phyloP scores from a whole-genome alignment of 2,329 filamentous ascomycete genomes.

The Hawksworthiomyces lignivorus region DNA sequence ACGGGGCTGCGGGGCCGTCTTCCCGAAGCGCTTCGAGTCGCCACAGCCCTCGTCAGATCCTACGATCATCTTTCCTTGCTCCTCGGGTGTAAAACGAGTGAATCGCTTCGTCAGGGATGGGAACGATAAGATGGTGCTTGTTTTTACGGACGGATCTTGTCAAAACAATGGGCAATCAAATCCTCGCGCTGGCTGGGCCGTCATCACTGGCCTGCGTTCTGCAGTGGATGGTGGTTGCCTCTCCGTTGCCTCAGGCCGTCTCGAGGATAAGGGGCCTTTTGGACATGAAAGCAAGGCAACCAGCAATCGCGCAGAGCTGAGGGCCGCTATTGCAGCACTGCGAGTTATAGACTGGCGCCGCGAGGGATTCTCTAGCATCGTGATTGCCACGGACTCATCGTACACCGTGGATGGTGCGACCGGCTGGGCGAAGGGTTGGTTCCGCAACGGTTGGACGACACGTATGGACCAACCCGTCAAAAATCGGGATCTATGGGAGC shows the following conservation, averaged over 20 bases:
- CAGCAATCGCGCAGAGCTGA: slow-evolving; percentile 47
- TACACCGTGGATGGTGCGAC: slow-evolving; percentile 42
- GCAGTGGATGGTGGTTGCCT: slow-evolving; percentile 8
- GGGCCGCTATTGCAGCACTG: slow-evolving; percentile 45
- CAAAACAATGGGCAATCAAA: slow-evolving; percentile 23
- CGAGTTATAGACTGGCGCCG: slow-evolving; percentile 33
- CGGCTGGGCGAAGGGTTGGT: slow-evolving; percentile 34
- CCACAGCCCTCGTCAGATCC: too few relatives aligned
- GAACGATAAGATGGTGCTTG: background rate
- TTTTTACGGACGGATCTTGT: slow-evolving; percentile 27
- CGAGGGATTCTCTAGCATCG: slow-evolving; percentile 33
- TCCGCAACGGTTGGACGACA: slow-evolving; percentile 36
- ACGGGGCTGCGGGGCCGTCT: too few relatives aligned
- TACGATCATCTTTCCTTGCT: slow-evolving; percentile 24
- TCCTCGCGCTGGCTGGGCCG: slow-evolving; percentile 20
- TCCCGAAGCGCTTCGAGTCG: too few relatives aligned
- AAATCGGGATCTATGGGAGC: slow-evolving; percentile 46
- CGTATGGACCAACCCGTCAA: slow-evolving; percentile 27
- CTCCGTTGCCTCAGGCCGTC: slow-evolving; percentile 19
- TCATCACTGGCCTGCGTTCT: slow-evolving; percentile 29
- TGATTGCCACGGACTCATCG: slow-evolving; percentile 47
- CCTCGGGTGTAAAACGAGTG: background rate
- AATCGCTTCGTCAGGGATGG: background rate
- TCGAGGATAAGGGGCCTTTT: slow-evolving; percentile 29
- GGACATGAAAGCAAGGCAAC: slow-evolving; percentile 26